Evolutionary conservation across 495 filamentous ascomycete genomes (phyloP), one percentile per base, ranked within the genome.

Genomic region (Aspergillus cavernicola): DNA sequence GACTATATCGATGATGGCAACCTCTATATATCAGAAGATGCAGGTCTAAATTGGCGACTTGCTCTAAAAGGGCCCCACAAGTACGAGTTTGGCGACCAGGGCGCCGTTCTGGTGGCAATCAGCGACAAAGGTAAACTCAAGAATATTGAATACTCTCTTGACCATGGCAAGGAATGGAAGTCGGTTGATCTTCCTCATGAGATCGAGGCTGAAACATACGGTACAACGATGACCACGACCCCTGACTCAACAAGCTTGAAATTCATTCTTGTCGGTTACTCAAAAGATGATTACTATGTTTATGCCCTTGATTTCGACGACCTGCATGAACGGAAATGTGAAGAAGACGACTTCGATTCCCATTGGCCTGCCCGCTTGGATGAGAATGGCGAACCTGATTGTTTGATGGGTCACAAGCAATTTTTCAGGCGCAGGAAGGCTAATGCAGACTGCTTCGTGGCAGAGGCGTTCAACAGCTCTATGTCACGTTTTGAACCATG

Each of bases 331-430:
- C 72, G 77, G 18, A 85, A 90, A 58, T 97, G 95, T 70, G 81
- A 83, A 46, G 77, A 88, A 6, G 72, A 76, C 24, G 93, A 98
- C 61, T 85, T 95, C 63, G 90, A 96, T 62, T 6, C 15, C 15
- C 74, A 83, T 45, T 98, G 93, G 93, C 80, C 76, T 47, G 95
- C 92, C 19, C 82, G 91, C 7, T 71, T 87, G 12, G 85, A 96
- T 66, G 80, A 90, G 24, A 78, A 96, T 1, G 85, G 85, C 3
- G 78, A 95, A 20, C 81, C 90, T 15, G 86, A 84, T 36, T 98
- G 93, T 66, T 74, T 98, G 56, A 97, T 97, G 93, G 93, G 93
- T 6, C 90, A 92, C 57, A 90, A 84, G 52, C 91, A 97, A 66
- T 88, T 73, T 58, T 98, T 83, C 67, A 75, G 72, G 18, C 81